Evolutionary conservation across 257 asterid genomes (phyloP), one percentile per base, ranked within the genome.

Genomic region (Fraxinus anomala): DNA sequence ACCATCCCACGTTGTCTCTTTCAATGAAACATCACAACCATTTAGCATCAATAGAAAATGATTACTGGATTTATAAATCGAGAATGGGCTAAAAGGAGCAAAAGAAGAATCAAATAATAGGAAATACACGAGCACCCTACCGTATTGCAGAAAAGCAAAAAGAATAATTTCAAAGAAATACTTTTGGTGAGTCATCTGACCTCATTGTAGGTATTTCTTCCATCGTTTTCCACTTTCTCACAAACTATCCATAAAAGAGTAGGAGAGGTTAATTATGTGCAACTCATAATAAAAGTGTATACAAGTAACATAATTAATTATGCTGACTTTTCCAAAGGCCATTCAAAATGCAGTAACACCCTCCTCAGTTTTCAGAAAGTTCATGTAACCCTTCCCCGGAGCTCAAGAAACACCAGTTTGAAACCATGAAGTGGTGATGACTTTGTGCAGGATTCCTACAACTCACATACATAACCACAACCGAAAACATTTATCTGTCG

Each of bases 161-260:
- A 78, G 61, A 75, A 71, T 42, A 66, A 36, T 44, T 28, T 71
- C 54, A 40, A 34, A 71, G 69, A 51, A 51, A 39, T 11, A 24
- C 10, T 26, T 59, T 76, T 21, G 34, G 14, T n/a, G 75, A 63
- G 75, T 76, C 73, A 70, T 77, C 91, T 74, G 77, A 93, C 97
- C 94, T 91, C 97, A 88, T 91, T 93, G 80, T 91, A 93, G 19
- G 97, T 91, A 51, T 97, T 93, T 84, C 92, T 89, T 81, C 97
- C 97, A 86, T 91, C 91, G 91, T 91, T 91, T 86, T 93, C 97
- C 79, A 91, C 97, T 79, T 89, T 91, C 91, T 91, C 96, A 72
- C 96, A 91, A 82, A 92, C 97, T 92, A 72, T 72, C 81, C 82
- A 84, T 63, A 84, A 77, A 44, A 76, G 68, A 72, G 37, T 51